Evolutionary conservation across 805 yeast genomes (phyloP).

Genomic region (Wickerhamiella siamensis): DNA sequence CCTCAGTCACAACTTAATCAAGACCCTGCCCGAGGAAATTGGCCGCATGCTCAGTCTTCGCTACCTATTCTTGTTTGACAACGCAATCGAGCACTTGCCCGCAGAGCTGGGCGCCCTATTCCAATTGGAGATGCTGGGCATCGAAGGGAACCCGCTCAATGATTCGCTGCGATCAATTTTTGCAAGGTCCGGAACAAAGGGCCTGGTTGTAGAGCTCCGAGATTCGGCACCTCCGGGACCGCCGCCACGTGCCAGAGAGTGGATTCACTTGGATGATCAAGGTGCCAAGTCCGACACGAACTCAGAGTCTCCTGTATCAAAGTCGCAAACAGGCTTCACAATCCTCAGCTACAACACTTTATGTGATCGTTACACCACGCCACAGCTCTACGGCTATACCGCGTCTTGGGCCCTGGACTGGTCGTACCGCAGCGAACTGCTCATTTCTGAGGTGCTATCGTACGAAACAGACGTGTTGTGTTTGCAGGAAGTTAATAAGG

Average conservation of each 20-base stretch:
- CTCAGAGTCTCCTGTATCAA: conserved; percentile 11
- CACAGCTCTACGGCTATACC: conserved; percentile 81
- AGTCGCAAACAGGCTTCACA: conserved; percentile 36
- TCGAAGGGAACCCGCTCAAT: conserved; percentile 85
- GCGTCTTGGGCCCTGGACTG: conserved; percentile 96
- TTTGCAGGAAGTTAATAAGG: conserved; percentile 89
- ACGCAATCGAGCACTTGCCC: conserved; percentile 62
- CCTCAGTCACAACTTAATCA: conserved; percentile 61
- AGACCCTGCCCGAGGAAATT: conserved; percentile 65
- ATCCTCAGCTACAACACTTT: conserved; percentile 78
- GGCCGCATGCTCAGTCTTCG: conserved; percentile 71
- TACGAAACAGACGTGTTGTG: conserved; percentile 67
- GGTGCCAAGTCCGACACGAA: background rate
- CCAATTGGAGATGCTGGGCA: conserved; percentile 74
- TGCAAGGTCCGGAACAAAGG: conserved; percentile 73
- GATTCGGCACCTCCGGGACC: conserved; percentile 61
- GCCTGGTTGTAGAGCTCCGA: conserved; percentile 63
- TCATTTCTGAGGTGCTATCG: conserved; percentile 56
- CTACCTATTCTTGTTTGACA: conserved; percentile 78
- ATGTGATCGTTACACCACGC: conserved; percentile 91
- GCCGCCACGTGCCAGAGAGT: conserved; percentile 61
- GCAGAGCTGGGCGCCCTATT: conserved; percentile 71
- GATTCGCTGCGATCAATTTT: conserved; percentile 47
- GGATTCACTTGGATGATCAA: conserved; percentile 68
- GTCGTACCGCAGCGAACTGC: conserved; percentile 70